phyloP scores from a whole-genome alignment of 495 filamentous ascomycete species.

The Aspergillus taichungensis region DNA sequence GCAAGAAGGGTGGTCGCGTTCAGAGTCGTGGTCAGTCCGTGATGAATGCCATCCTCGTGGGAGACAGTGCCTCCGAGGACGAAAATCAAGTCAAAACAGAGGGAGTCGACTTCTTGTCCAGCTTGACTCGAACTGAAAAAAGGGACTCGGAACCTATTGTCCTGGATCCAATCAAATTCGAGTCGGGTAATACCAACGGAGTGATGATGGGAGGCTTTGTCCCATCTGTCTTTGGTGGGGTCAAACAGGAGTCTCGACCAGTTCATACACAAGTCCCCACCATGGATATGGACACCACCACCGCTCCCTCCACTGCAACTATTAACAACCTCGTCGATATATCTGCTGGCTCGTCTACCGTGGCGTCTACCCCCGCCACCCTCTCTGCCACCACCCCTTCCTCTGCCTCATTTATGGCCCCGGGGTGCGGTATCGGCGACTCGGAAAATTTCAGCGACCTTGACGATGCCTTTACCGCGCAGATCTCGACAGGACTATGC shows the following conservation, averaged over 20 bases:
- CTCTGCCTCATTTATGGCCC: too few species aligned
- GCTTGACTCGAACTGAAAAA: background rate
- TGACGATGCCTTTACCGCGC: too few species aligned
- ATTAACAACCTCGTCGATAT: too few species aligned
- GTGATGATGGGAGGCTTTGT: background rate
- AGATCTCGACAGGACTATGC: too few species aligned
- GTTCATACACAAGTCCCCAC: too few species aligned
- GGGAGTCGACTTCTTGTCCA: background rate
- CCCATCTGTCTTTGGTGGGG: background rate
- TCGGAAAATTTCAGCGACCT: too few species aligned
- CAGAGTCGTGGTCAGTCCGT: background rate
- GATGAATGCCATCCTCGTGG: slow-evolving; percentile 13
- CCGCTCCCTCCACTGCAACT: too few species aligned
- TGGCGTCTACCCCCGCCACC: too few species aligned
- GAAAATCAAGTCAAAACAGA: slow-evolving; percentile 3
- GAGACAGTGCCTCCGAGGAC: slow-evolving; percentile 2
- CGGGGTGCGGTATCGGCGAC: too few species aligned
- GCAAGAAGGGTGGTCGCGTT: background rate
- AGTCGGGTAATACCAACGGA: background rate
- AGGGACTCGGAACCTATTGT: background rate
- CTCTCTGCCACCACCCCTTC: too few species aligned
- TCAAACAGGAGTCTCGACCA: background rate
- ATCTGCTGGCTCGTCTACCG: too few species aligned
- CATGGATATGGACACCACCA: too few species aligned
- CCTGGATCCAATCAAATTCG: background rate